Conservation (phyloP, 2,329 filamentous ascomycete genomes). For the Raffaelea ambrosiae region DNA sequence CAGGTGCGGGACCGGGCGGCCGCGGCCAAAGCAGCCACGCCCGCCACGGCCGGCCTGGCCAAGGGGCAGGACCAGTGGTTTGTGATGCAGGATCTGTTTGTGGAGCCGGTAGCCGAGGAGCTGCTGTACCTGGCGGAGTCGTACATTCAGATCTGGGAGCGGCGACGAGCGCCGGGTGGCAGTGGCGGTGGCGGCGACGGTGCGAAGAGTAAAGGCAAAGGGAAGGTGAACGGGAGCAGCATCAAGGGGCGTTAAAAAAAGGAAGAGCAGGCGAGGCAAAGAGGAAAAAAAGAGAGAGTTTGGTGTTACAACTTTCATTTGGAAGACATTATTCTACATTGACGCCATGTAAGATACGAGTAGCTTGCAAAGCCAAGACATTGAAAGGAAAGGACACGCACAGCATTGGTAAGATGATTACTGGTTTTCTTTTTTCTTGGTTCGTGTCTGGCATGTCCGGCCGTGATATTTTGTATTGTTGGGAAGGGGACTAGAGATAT, state of each 20-base stretch:
- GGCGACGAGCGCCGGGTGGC: conserved; percentile 48
- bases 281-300: too few species aligned
- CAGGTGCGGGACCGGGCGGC: conserved; percentile 75
- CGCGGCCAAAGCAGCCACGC: conserved; percentile 28
- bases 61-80: conserved; percentile 58
- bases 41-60: background rate
- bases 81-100: conserved; percentile 86
- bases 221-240: conserved; percentile 26
- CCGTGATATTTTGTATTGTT: too few species aligned
- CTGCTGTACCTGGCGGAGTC: conserved; percentile 87
- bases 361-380: too few species aligned
- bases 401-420: too few species aligned
- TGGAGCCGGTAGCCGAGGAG: conserved; percentile 82
- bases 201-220: conserved; percentile 28
- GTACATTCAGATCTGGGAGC: conserved; percentile 95
- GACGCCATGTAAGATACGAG: too few species aligned
- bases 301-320: too few species aligned
- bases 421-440: too few species aligned
- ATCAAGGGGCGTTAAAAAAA: conserved; percentile 8
- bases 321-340: too few species aligned
- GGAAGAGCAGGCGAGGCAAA: too few species aligned
- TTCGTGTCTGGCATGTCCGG: too few species aligned
- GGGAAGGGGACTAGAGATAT: too few species aligned
- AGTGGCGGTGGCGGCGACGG: background rate
- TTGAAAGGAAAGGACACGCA: too few species aligned